These are phyloP conservation scores for Suillus placidus DNA, from an alignment of 768 basidiomycete genomes.

Conservation along the genomic window DNA sequence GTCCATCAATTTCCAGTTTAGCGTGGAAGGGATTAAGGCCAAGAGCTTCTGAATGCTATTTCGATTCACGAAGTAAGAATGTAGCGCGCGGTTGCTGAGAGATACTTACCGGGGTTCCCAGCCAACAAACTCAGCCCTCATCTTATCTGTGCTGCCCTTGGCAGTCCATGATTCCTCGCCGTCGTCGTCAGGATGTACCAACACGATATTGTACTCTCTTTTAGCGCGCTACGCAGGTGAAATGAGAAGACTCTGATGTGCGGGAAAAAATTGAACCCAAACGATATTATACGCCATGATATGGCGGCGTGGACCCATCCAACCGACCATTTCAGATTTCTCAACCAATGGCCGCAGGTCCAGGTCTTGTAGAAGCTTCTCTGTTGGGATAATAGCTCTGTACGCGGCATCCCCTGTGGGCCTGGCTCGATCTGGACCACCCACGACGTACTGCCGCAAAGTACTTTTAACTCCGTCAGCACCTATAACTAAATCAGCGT, in stretches of 20 bases:
- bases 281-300: constrained; percentile 50
- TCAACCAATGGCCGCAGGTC: constrained; percentile 55
- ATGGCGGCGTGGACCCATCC: constrained; percentile 59
- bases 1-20: constrained; percentile 53
- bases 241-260: constrained; percentile 2
- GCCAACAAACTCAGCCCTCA: constrained; percentile 47
- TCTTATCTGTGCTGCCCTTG: constrained; percentile 45
- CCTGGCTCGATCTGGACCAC: constrained; percentile 45
- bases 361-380: constrained; percentile 49
- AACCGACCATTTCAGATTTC: constrained; percentile 52
- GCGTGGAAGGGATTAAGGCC: constrained; percentile 43
- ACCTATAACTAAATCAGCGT: constrained; percentile 49
- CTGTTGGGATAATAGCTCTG: constrained; percentile 53
- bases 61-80: constrained; percentile 10
- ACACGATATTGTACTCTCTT: constrained; percentile 48
- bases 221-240: constrained; percentile 31
- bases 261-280: constrained; percentile 17
- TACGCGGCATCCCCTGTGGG: constrained; percentile 69
- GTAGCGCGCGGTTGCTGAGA: neutral
- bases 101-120: constrained; percentile 50
- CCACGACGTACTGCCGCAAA: constrained; percentile 51
- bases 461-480: constrained; percentile 58
- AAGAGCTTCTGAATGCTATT: constrained; percentile 50
- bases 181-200: constrained; percentile 43
- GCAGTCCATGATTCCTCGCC: constrained; percentile 49